These are phyloP conservation scores for Fusarium sp. DNA, from an alignment of 2,329 filamentous ascomycete genomes.

Conservation along the genomic window DNA sequence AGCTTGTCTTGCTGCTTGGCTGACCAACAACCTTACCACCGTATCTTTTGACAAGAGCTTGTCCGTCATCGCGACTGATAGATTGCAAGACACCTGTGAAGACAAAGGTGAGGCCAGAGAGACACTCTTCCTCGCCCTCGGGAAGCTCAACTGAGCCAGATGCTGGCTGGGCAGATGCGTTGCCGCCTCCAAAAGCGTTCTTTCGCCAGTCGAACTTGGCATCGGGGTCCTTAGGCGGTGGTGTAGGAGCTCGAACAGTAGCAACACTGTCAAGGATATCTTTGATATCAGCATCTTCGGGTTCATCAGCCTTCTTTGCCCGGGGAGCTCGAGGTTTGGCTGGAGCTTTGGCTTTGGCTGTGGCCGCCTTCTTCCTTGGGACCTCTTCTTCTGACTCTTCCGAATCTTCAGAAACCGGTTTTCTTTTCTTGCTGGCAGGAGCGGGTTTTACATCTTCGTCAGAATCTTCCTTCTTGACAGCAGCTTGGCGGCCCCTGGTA, in stretches of 20 bases:
- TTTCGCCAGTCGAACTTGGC: slow-evolving; percentile 86
- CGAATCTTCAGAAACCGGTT: slow-evolving; percentile 66
- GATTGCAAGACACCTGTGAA: slow-evolving; percentile 90
- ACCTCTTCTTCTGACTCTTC: slow-evolving; percentile 71
- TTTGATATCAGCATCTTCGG: slow-evolving; percentile 78
- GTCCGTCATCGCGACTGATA: slow-evolving; percentile 85
- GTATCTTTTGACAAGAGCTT: slow-evolving; percentile 89
- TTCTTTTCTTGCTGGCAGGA: slow-evolving; percentile 65
- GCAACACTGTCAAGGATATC: slow-evolving; percentile 90
- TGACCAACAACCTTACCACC: slow-evolving; percentile 89
- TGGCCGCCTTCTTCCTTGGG: slow-evolving; percentile 69
- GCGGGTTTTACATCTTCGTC: slow-evolving; percentile 50
- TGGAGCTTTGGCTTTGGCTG: slow-evolving; percentile 69
- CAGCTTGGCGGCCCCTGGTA: slow-evolving; percentile 54
- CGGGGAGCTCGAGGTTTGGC: slow-evolving; percentile 70
- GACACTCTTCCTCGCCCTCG: slow-evolving; percentile 86
- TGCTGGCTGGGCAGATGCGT: slow-evolving; percentile 70
- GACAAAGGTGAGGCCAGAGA: slow-evolving; percentile 90
- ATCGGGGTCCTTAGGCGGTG: slow-evolving; percentile 77
- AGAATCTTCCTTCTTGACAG: slow-evolving; percentile 33
- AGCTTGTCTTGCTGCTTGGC: slow-evolving; percentile 93
- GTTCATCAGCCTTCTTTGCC: slow-evolving; percentile 73
- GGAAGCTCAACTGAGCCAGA: slow-evolving; percentile 79
- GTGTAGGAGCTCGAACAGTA: slow-evolving; percentile 83
- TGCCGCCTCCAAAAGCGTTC: slow-evolving; percentile 67